Evolutionary conservation across 176 grass and related monocot genomes (phyloP), one percentile per base, ranked within the genome.

Genomic region (Oryza brachyantha): DNA sequence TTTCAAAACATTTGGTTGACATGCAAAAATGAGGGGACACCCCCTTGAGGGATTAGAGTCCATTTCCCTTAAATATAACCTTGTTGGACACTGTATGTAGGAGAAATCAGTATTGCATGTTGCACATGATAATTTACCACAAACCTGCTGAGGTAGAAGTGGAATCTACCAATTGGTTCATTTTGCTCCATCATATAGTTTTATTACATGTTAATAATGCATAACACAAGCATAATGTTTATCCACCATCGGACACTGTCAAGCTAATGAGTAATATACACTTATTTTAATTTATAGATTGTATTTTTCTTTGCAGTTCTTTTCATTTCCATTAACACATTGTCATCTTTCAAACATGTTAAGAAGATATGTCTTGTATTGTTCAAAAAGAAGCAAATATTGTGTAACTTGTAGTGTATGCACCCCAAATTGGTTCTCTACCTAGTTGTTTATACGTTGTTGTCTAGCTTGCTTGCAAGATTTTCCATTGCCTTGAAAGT

Each of bases 321-420:
- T 19, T 75, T 61, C 4, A 76, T 76, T 29, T 61, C 8, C 52
- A 62, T 61, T 36, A 61, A 10, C 25, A 61, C 10, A 7, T n/a
- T 77, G 40, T 45, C 25, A 29, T 70, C 50, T 52, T 3, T 19
- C 11, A 11, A 16, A 37, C 76, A 27, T 66, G 13, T 45, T 77
- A 77, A 38, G 29, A 64, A 7, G 19, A 34, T 48, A 14, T 77
- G 61, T 10, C 0, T 65, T 75, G 26, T 65, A 67, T 75, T 59
- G 19, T 11, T 11, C 48, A 80, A 60, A 70, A 80, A 29, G 66
- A 40, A 80, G 14, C 34, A 75, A 13, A 80, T 70, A 17, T 42
- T 80, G 46, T 79, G 43, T 21, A 19, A 41, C 39, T 41, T 41
- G 9, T 41, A 12, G 13, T 45, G 16, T 48, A 32, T 79, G n/a